Conservation (phyloP, 1,139 yeast species). For the Blastobotrys apis region DNA sequence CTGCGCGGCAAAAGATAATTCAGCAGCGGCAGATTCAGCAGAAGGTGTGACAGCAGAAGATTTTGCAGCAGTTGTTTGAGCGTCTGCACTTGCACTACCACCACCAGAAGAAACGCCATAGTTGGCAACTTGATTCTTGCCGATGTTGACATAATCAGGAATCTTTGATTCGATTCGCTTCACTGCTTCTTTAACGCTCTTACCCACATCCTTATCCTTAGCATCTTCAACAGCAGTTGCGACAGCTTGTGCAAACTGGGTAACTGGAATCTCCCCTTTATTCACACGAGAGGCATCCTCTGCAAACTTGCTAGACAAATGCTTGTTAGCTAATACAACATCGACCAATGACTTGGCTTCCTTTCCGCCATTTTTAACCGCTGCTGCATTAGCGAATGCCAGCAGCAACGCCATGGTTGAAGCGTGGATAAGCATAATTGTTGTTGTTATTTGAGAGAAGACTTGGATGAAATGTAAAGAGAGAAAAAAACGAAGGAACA, state of each 20-base stretch:
- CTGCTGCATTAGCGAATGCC: neutral
- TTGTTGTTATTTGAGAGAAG: no score
- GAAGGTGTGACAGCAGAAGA: neutral
- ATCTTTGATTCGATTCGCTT: no score
- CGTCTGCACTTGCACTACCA: no score
- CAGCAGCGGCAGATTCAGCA: neutral
- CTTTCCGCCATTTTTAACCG: neutral
- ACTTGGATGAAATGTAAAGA: no score
- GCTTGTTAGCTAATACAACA: constrained; percentile 1
- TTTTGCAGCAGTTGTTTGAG: neutral
- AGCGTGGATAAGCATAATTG: neutral
- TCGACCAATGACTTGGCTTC: neutral
- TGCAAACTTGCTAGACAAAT: neutral
- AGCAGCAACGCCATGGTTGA: neutral
- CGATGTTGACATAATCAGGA: no score
- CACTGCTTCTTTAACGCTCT: no score
- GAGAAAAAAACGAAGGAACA: no score
- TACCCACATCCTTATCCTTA: no score
- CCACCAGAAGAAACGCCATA: no score
- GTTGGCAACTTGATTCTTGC: no score
- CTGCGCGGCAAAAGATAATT: neutral
- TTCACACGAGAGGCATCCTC: neutral
- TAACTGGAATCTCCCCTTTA: neutral
- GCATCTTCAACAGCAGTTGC: no score
- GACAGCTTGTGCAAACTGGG: neutral